Evolutionary conservation across 768 basidiomycete genomes (phyloP).

Genomic region (Mycena belliarum): DNA sequence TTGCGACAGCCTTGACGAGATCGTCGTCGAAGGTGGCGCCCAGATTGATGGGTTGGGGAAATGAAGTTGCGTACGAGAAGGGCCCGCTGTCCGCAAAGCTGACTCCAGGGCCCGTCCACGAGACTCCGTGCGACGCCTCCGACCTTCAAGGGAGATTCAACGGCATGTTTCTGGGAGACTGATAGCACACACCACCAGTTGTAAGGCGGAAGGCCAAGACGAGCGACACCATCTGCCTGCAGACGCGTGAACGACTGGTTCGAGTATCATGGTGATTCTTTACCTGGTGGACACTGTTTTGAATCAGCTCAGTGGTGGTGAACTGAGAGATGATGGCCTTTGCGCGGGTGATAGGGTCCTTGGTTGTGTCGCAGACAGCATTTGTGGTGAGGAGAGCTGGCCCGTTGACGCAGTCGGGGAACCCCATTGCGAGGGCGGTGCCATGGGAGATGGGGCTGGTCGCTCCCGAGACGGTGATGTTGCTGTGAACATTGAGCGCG

Average conservation of each 20-base stretch:
- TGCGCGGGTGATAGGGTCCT: slow-evolving; percentile 49
- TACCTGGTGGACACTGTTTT: slow-evolving; percentile 47
- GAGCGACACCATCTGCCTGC: slow-evolving; percentile 50
- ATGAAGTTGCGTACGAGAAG: slow-evolving; percentile 59
- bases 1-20: slow-evolving; percentile 49
- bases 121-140: slow-evolving; percentile 59
- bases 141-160: slow-evolving; percentile 13
- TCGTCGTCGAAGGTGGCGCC: slow-evolving; percentile 58
- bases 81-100: slow-evolving; percentile 50
- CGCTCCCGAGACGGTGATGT: slow-evolving; percentile 10
- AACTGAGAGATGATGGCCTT: slow-evolving; percentile 49
- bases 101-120: slow-evolving; percentile 48
- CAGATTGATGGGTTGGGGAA: slow-evolving; percentile 57
- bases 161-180: background rate
- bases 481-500: slow-evolving; percentile 1
- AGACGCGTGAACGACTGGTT: too few species aligned
- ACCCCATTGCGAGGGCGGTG: slow-evolving; percentile 30
- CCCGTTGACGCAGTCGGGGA: slow-evolving; percentile 50
- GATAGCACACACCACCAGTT: slow-evolving; percentile 51
- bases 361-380: slow-evolving; percentile 49
- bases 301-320: slow-evolving; percentile 51
- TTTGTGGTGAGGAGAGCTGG: slow-evolving; percentile 48
- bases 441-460: background rate
- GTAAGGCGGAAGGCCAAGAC: slow-evolving; percentile 57
- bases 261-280: too few species aligned